phyloP scores from a whole-genome alignment of 2,329 filamentous ascomycete species.

The Sporothrix brunneoviolacea region DNA sequence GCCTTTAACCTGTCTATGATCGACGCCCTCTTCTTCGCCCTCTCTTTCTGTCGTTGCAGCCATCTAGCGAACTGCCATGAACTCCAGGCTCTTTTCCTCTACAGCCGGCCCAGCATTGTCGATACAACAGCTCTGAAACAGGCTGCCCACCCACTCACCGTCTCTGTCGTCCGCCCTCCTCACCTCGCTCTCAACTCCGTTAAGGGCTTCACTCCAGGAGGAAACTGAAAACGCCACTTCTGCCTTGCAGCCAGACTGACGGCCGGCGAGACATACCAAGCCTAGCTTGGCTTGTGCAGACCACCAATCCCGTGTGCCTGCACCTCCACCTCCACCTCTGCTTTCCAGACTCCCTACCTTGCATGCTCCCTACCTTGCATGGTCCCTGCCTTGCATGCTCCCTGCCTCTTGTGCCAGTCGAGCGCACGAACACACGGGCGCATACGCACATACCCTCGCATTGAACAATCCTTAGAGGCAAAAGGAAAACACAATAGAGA shows the following conservation, averaged over 20 bases:
- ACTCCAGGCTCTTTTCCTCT: neutral
- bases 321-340: too few species aligned
- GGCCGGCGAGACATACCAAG: too few species aligned
- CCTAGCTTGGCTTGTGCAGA: too few species aligned
- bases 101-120: constrained; percentile 25
- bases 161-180: neutral
- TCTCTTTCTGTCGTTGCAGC: neutral
- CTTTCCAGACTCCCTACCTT: too few species aligned
- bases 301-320: too few species aligned
- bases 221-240: too few species aligned
- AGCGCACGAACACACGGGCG: constrained; percentile 6
- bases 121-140: constrained; percentile 31
- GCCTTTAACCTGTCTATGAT: constrained; percentile 2
- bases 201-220: too few species aligned
- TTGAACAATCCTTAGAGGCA: neutral
- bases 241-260: too few species aligned
- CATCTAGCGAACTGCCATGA: constrained; percentile 1
- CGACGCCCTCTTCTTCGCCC: neutral
- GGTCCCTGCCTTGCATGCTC: neutral
- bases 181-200: neutral
- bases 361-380: too few species aligned
- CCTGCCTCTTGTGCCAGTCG: neutral
- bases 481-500: neutral
- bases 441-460: constrained; percentile 9
- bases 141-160: constrained; percentile 15